A percentile compares a stretch with the other conserved stretches of the same genome.
Conservation (phyloP, 805 yeast genomes). For the Geotrichum ghanense region DNA sequence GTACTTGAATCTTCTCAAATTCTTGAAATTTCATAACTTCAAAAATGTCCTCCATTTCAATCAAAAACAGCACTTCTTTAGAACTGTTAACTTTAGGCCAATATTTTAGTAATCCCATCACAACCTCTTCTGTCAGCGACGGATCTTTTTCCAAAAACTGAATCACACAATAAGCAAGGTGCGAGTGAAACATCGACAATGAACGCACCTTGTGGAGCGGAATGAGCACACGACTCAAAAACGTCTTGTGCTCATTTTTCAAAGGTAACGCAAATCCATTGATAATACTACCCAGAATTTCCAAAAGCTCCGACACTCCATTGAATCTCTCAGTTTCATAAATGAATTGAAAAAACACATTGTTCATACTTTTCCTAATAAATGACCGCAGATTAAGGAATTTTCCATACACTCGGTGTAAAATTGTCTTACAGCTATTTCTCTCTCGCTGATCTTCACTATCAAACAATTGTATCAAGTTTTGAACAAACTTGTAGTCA, state of each 20-base stretch:
- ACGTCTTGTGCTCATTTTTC: conserved; percentile 92
- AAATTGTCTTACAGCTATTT: conserved; percentile 86
- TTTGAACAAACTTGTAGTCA: conserved; percentile 79
- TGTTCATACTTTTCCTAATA: conserved; percentile 81
- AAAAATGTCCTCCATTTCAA: conserved; percentile 92
- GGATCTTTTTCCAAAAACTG: conserved; percentile 96
- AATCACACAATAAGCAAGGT: conserved; percentile 91
- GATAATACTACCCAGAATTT: conserved; percentile 89
- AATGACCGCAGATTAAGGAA: conserved; percentile 81
- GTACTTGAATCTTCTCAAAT: conserved; percentile 83
- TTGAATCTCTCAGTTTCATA: conserved; percentile 94
- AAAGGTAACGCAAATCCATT: conserved; percentile 96
- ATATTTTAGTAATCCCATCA: conserved; percentile 81
- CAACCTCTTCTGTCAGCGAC: conserved; percentile 84
- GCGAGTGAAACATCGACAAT: conserved; percentile 87
- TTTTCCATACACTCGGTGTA: conserved; percentile 94
- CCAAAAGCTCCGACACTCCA: conserved; percentile 90
- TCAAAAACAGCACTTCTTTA: conserved; percentile 89
- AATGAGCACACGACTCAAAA: conserved; percentile 70
- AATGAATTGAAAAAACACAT: conserved; percentile 84
- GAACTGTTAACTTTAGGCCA: conserved; percentile 97
- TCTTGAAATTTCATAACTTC: conserved; percentile 93
- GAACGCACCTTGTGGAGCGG: conserved; percentile 91
- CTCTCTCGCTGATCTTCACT: conserved; percentile 95
- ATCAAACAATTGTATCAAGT: conserved; percentile 80